Evolutionary conservation across 495 filamentous ascomycete species (phyloP).

Genomic region (Hypoxylon fuscum): DNA sequence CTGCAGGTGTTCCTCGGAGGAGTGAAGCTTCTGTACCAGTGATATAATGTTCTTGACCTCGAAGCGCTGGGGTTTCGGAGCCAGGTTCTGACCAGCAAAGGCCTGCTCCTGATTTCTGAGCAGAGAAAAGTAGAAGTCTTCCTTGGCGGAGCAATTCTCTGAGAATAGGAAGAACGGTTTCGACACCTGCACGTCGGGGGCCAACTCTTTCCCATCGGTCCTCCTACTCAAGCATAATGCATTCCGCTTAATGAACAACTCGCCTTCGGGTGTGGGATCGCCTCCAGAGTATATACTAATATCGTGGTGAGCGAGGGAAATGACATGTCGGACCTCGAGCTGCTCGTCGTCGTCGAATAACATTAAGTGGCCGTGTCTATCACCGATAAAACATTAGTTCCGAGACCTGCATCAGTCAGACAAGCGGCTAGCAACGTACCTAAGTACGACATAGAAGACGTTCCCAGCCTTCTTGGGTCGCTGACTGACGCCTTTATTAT

Average conservation of each 20-base stretch:
- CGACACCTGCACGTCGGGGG: constrained; percentile 61
- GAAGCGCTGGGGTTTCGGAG: constrained; percentile 79
- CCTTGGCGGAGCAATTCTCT: constrained; percentile 92
- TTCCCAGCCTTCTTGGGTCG: constrained; percentile 79
- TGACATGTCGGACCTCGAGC: constrained; percentile 92
- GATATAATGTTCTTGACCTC: constrained; percentile 85
- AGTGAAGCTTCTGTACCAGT: constrained; percentile 87
- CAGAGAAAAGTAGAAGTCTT: constrained; percentile 96
- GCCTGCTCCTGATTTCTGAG: constrained; percentile 82
- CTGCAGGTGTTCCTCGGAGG: constrained; percentile 89
- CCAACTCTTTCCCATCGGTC: constrained; percentile 64
- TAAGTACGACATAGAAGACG: constrained; percentile 92
- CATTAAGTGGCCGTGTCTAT: constrained; percentile 94
- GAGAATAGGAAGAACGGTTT: constrained; percentile 95
- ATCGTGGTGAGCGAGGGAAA: constrained; percentile 87
- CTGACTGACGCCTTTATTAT: constrained; percentile 60
- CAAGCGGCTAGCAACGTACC: constrained; percentile 61
- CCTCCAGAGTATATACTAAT: constrained; percentile 87
- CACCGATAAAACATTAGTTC: constrained; percentile 21
- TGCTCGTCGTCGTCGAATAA: constrained; percentile 92
- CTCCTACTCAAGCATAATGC: constrained; percentile 85
- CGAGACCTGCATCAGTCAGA: constrained; percentile 7
- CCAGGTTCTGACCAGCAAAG: constrained; percentile 61
- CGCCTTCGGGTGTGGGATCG: constrained; percentile 83
- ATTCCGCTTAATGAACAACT: constrained; percentile 94